phyloP scores from a whole-genome alignment of 371 early-diverging fungal species.

The Mucor piriformis region DNA sequence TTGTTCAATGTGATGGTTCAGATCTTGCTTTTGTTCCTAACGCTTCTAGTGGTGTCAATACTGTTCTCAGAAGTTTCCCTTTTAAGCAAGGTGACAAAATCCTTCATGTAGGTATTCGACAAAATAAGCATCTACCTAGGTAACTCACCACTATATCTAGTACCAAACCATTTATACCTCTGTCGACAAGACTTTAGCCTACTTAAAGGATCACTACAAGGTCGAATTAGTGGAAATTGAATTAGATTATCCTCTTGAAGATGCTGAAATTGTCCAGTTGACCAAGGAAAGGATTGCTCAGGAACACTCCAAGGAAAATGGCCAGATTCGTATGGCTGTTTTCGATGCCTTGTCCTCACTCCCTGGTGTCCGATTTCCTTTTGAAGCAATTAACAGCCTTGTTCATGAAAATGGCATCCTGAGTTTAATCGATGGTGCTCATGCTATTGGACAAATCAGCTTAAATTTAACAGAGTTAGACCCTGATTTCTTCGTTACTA shows the following conservation, averaged over 20 bases:
- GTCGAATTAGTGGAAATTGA: constrained; percentile 37
- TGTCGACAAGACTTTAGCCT: constrained; percentile 39
- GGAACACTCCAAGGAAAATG: constrained; percentile 35
- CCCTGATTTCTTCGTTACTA: constrained; percentile 75
- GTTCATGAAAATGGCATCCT: constrained; percentile 55
- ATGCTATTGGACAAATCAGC: constrained; percentile 65
- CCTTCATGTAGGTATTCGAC: constrained; percentile 15
- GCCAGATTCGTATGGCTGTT: constrained; percentile 41
- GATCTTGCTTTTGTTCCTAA: constrained; percentile 41
- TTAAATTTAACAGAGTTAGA: constrained; percentile 55
- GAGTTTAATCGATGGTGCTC: constrained; percentile 74
- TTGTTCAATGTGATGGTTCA: constrained; percentile 38
- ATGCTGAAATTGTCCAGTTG: constrained; percentile 33
- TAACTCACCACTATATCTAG: constrained; percentile 2
- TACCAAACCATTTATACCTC: constrained; percentile 40
- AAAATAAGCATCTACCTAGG: not conserved
- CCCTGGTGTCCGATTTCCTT: constrained; percentile 63
- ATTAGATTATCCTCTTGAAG: constrained; percentile 36
- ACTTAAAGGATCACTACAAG: constrained; percentile 30
- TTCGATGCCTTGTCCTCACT: constrained; percentile 62
- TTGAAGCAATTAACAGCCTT: constrained; percentile 52
- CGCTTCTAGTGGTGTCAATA: constrained; percentile 42
- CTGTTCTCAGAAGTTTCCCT: constrained; percentile 45
- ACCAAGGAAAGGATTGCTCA: constrained; percentile 30
- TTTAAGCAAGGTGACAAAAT: constrained; percentile 51